Conservation (phyloP, 2,329 filamentous ascomycete genomes). For the Colletotrichum costaricense region DNA sequence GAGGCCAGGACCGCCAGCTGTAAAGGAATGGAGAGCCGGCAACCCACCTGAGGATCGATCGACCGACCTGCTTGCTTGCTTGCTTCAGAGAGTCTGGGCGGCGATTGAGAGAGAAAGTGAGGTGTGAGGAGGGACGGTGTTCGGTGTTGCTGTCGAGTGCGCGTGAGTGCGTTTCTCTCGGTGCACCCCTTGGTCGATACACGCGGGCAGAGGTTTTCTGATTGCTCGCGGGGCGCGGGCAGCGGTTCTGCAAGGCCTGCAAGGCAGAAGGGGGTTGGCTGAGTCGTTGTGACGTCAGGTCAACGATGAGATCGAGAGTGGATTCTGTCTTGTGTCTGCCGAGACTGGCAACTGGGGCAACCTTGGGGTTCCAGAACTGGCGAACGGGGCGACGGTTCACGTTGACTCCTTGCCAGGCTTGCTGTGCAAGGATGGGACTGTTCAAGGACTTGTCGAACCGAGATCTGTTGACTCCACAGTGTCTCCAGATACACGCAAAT, state of each 20-base stretch:
- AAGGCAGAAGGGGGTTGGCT: conserved; percentile 13
- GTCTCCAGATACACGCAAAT: conserved; percentile 27
- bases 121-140: background rate
- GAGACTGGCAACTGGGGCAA: conserved; percentile 13
- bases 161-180: conserved; percentile 15
- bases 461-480: conserved; percentile 29
- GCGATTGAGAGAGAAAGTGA: background rate
- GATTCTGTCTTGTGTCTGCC: conserved; percentile 8
- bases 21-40: conserved; percentile 22
- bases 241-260: conserved; percentile 23
- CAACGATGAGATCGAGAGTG: conserved; percentile 11
- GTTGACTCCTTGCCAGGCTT: conserved; percentile 13
- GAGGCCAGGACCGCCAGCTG: conserved; percentile 13
- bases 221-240: conserved; percentile 9
- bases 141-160: background rate
- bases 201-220: conserved; percentile 18
- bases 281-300: conserved; percentile 30
- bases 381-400: conserved; percentile 28
- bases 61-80: conserved; percentile 5
- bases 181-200: conserved; percentile 18
- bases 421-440: conserved; percentile 23
- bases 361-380: conserved; percentile 29
- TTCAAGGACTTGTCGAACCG: conserved; percentile 27
- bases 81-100: conserved; percentile 6
- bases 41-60: conserved; percentile 29